Conservation (phyloP, 2,329 filamentous ascomycete species). For the Claviceps fusiformis region DNA sequence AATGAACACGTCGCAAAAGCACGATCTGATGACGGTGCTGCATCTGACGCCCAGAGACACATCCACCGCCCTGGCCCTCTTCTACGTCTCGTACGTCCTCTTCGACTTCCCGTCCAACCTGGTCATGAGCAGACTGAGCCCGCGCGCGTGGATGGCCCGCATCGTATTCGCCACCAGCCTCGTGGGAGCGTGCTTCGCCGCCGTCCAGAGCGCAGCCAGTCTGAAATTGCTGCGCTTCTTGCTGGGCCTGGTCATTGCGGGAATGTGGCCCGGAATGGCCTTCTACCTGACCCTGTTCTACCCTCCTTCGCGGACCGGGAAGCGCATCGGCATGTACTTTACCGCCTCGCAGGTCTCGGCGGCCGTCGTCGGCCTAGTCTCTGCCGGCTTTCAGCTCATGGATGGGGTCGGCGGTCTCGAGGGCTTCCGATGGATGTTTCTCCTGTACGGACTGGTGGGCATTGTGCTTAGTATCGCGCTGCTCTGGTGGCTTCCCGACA, state of each 20-base stretch:
- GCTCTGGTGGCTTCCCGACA: slow-evolving; percentile 84
- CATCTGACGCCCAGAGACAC: slow-evolving; percentile 60
- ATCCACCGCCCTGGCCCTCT: slow-evolving; percentile 72
- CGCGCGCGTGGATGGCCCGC: slow-evolving; percentile 81
- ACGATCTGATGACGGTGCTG: slow-evolving; percentile 64
- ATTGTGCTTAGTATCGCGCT: slow-evolving; percentile 58
- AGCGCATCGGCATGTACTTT: slow-evolving; percentile 81
- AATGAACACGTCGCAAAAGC: slow-evolving; percentile 61
- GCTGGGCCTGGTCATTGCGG: slow-evolving; percentile 75
- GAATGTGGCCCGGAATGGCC: slow-evolving; percentile 92
- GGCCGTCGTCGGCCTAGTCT: slow-evolving; percentile 77
- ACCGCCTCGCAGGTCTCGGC: slow-evolving; percentile 82
- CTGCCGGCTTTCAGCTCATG: slow-evolving; percentile 85
- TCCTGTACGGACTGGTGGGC: slow-evolving; percentile 68
- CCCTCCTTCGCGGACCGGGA: slow-evolving; percentile 71
- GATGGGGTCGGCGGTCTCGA: slow-evolving; percentile 63
- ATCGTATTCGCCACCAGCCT: slow-evolving; percentile 81
- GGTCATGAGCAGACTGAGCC: slow-evolving; percentile 73
- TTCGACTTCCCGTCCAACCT: slow-evolving; percentile 85
- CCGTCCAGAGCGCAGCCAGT: slow-evolving; percentile 71
- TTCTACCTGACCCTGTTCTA: slow-evolving; percentile 90
- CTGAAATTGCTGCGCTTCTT: slow-evolving; percentile 78
- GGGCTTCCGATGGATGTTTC: slow-evolving; percentile 87
- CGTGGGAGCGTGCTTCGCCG: slow-evolving; percentile 72
- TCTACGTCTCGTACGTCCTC: slow-evolving; percentile 84